Percentiles rank a stretch among this genome's conserved stretches.
Conservation (phyloP, 345 rosid genomes). For the Citrus unshiu region DNA sequence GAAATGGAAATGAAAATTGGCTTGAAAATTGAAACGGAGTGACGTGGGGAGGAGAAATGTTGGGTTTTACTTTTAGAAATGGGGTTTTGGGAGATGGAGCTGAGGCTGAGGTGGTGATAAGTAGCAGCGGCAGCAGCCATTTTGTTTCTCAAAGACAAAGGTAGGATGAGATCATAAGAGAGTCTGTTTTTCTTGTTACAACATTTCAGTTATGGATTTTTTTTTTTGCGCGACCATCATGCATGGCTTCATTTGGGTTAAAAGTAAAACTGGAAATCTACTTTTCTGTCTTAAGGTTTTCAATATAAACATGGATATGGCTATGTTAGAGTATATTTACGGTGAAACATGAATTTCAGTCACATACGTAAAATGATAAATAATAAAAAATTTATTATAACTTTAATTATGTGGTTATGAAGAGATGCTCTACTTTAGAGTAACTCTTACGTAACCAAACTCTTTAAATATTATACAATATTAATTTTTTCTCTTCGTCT, state of each 20-base stretch:
- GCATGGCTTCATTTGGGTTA: too few relatives aligned
- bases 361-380: rapidly evolving
- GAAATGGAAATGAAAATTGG: constrained; percentile 21
- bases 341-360: rapidly evolving
- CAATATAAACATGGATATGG: too few relatives aligned
- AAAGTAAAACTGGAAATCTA: too few relatives aligned
- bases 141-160: neutral
- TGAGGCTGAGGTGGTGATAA: constrained; percentile 18
- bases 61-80: constrained; percentile 6
- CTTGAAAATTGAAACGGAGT: constrained; percentile 8
- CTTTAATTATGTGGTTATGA: rapidly evolving
- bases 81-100: constrained; percentile 12
- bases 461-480: too few relatives aligned
- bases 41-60: neutral
- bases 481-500: rapidly evolving
- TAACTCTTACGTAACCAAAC: rapidly evolving
- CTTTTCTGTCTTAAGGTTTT: too few relatives aligned
- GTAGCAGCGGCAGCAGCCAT: constrained; percentile 24
- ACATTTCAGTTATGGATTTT: neutral
- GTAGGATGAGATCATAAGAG: neutral
- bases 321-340: rapidly evolving
- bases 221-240: too few relatives aligned
- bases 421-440: rapidly evolving
- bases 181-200: neutral
- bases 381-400: too few relatives aligned